Evolutionary conservation across 306 rosid species (phyloP).

Genomic region (Gillenia trifoliata): DNA sequence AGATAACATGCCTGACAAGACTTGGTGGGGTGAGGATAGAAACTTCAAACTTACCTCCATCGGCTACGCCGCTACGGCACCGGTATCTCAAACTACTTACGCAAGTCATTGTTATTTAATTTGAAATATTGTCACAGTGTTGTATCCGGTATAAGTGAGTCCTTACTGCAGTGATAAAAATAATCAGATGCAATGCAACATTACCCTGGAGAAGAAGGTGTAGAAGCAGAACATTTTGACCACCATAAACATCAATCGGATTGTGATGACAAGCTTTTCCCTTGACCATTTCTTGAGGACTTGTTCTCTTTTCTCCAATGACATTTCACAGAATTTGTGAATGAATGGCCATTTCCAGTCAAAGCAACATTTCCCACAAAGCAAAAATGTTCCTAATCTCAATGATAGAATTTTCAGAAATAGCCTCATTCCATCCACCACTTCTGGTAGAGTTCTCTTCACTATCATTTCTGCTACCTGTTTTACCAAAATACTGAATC

Average conservation of each 20-base stretch:
- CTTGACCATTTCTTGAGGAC: conserved; percentile 62
- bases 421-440: conserved; percentile 31
- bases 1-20: background rate
- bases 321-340: conserved; percentile 61
- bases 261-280: conserved; percentile 36
- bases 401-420: conserved; percentile 51
- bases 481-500: background rate
- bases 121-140: too few species aligned
- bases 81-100: too few species aligned
- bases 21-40: background rate
- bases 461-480: conserved; percentile 64
- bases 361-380: conserved; percentile 60
- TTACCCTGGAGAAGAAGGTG: conserved; percentile 67
- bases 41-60: too few species aligned
- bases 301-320: conserved; percentile 67
- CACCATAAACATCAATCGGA: conserved; percentile 47
- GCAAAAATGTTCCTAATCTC: conserved; percentile 63
- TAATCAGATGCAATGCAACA: conserved; percentile 20
- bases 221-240: conserved; percentile 63
- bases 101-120: too few species aligned
- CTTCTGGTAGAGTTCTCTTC: conserved; percentile 45
- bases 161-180: background rate
- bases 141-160: background rate
- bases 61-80: too few species aligned
- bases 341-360: conserved; percentile 74